Evolutionary conservation across 768 basidiomycete genomes (phyloP).

Genomic region (Mycena belliarum): DNA sequence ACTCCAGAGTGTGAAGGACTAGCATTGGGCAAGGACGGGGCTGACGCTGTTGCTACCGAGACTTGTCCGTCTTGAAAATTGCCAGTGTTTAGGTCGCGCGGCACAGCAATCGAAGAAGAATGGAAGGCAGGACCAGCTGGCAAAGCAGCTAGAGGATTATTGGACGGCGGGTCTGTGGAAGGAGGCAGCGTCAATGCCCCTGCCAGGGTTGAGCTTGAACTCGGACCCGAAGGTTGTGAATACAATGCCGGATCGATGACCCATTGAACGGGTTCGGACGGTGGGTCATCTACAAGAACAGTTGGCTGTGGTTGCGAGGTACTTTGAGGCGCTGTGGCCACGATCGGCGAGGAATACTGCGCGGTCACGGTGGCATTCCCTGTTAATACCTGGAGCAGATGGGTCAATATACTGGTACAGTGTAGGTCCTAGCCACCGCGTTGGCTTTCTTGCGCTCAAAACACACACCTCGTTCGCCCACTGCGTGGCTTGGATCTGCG

Average conservation of each 20-base stretch:
- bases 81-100: not conserved
- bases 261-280: too few species aligned
- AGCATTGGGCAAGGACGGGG: not conserved
- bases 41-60: not conserved
- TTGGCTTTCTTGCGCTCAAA: not conserved
- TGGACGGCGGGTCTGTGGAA: not conserved
- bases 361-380: not conserved
- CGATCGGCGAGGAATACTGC: not conserved
- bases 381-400: not conserved
- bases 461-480: not conserved
- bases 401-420: not conserved
- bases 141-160: not conserved
- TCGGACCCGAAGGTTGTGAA: constrained; percentile 31
- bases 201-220: constrained; percentile 47
- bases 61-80: not conserved
- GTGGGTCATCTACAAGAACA: too few species aligned
- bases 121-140: not conserved
- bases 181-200: constrained; percentile 44
- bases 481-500: not conserved
- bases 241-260: constrained; percentile 27
- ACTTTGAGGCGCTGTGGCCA: not conserved
- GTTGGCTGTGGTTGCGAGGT: not conserved
- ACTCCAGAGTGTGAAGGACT: not conserved
- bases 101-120: not conserved
- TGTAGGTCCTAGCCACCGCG: not conserved